phyloP scores from a whole-genome alignment of 768 basidiomycete species.

The Leucocoprinus birnbaumii region DNA sequence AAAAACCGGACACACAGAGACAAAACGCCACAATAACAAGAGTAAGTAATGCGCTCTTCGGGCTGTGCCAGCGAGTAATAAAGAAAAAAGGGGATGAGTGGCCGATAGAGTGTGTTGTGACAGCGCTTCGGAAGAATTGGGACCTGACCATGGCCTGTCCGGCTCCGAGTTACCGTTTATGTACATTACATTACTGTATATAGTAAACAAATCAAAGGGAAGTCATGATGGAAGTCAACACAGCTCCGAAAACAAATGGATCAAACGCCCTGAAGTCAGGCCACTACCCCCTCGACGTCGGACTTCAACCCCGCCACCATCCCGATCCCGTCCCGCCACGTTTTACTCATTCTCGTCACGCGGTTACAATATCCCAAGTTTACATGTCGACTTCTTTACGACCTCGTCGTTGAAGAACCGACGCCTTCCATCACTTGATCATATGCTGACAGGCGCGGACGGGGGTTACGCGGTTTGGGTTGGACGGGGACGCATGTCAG shows the following conservation, averaged over 20 bases:
- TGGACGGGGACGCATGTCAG: conserved; percentile 7
- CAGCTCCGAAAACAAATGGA: conserved; percentile 3
- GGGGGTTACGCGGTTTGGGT: conserved; percentile 1
- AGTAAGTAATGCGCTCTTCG: too few species aligned
- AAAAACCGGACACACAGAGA: too few species aligned
- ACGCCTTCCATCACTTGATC: conserved; percentile 9
- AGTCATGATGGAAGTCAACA: not conserved
- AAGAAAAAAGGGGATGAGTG: too few species aligned
- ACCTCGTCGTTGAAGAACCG: not conserved
- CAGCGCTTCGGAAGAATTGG: not conserved
- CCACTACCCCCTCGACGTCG: not conserved
- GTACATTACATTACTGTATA: conserved; percentile 7
- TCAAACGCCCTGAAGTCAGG: not conserved
- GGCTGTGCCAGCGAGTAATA: too few species aligned
- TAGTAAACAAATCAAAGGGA: not conserved
- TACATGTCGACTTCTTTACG: not conserved
- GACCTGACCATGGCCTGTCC: not conserved
- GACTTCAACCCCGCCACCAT: too few species aligned
- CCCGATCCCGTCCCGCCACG: not conserved
- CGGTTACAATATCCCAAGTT: not conserved
- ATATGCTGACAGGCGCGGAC: conserved; percentile 3
- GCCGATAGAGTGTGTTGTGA: not conserved
- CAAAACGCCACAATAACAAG: too few species aligned
- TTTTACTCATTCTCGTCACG: not conserved
- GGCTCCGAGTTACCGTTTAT: not conserved